Conservation (phyloP, 2,329 filamentous ascomycete genomes). For the Colletotrichum chrysophilum region DNA sequence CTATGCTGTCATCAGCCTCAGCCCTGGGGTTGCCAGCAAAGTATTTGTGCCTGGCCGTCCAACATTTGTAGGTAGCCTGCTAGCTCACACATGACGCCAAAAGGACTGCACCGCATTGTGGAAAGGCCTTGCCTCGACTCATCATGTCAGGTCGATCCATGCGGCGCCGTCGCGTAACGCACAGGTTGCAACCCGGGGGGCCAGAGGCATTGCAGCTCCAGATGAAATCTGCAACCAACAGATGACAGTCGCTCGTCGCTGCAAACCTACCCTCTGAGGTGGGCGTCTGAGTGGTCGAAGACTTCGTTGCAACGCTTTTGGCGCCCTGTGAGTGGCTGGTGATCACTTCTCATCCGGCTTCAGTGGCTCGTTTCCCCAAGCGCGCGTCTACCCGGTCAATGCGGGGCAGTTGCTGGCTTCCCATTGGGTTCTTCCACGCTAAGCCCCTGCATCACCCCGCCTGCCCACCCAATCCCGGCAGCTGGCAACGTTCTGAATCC, state of each 20-base stretch:
- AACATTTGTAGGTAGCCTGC: background rate
- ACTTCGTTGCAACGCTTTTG: background rate
- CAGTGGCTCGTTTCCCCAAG: conserved; percentile 14
- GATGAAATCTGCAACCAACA: conserved; percentile 10
- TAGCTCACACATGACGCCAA: background rate
- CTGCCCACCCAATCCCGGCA: conserved; percentile 6
- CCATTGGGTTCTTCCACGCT: background rate
- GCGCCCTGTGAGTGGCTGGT: background rate
- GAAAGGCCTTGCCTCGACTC: background rate
- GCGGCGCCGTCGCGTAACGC: background rate
- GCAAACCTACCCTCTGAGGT: background rate
- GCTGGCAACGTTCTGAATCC: conserved; percentile 6
- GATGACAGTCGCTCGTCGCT: background rate
- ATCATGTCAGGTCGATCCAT: background rate
- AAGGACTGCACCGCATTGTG: background rate
- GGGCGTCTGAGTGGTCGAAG: background rate
- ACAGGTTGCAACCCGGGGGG: background rate
- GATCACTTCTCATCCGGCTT: background rate
- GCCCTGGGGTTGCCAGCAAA: conserved; percentile 7
- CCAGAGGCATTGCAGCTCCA: background rate
- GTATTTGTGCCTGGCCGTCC: background rate
- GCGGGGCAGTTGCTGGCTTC: background rate
- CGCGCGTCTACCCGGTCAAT: conserved; percentile 18
- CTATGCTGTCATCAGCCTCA: conserved; percentile 15
- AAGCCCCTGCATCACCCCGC: conserved; percentile 1